Evolutionary conservation across 2,329 filamentous ascomycete genomes (phyloP), one percentile per base, ranked within the genome.

Genomic region (Byssochlamys sp.): DNA sequence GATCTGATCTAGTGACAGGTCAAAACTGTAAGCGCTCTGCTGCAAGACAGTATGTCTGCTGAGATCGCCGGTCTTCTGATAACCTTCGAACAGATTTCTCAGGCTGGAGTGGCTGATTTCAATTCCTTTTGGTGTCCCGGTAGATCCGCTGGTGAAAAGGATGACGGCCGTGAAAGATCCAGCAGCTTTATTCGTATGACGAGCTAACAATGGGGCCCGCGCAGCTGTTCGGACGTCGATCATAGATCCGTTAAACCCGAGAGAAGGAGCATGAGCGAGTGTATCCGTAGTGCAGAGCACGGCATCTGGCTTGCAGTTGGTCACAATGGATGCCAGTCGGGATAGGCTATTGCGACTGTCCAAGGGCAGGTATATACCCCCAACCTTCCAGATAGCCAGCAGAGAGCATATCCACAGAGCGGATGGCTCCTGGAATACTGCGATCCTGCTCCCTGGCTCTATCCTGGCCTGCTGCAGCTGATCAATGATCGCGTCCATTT

Each of bases 341-440:
- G 64, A 24, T 0, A 65, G 14, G 1, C 69, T 64, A 9, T 65
- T 69, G 0, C 64, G 59, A 0, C 66, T 52, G 55, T 81, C 80
- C 0, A 81, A 64, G 1, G 71, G 71, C 2, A 73, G 58, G 55
- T 69, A 74, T 2, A 61, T 54, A 2, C 35, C 69, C 1, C 77
- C 77, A 11, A 75, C 54, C 0, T 69, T 65, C 55, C 71, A 60
- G 45, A 79, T 75, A 6, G 74, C 78, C 45, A 61, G 57, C 26
- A 63, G 55, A 27, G 58, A 61, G 24, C 53, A 57, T 10, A 75
- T 62, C 65, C 65, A 74, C 45, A 78, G 71, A 0, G 63, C 39
- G 0, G 65, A 60, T 0, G 78, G 68, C 3, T 75, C 54, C 39
- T 75, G 72, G 53, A 77, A 74, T 1, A 81, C 75, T 0, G 62